These are phyloP conservation scores for Erysimum cheiranthoides DNA, from an alignment of 345 rosid species.

Conservation along the genomic window DNA sequence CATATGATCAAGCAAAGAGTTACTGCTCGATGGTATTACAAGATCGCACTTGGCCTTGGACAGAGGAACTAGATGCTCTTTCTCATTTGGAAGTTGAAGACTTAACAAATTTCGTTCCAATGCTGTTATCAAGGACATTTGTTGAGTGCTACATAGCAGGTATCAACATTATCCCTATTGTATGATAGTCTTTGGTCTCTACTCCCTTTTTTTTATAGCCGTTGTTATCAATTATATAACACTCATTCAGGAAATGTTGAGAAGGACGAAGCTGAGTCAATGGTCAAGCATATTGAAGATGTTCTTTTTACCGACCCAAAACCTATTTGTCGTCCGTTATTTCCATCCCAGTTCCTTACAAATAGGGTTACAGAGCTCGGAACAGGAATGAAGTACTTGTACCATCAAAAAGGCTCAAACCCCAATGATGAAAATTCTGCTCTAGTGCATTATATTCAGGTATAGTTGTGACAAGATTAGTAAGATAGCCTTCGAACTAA, in stretches of 20 bases:
- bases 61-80: constrained; percentile 72
- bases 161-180: constrained; percentile 24
- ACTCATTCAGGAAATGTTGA: constrained; percentile 70
- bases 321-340: constrained; percentile 67
- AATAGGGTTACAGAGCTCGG: constrained; percentile 69
- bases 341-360: constrained; percentile 72
- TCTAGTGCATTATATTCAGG: constrained; percentile 88
- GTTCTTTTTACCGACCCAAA: constrained; percentile 60
- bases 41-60: constrained; percentile 71
- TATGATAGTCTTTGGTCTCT: background rate
- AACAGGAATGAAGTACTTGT: constrained; percentile 58
- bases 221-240: background rate
- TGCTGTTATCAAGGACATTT: constrained; percentile 74
- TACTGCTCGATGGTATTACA: constrained; percentile 68
- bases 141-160: constrained; percentile 85
- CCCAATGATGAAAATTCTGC: constrained; percentile 84
- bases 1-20: constrained; percentile 72
- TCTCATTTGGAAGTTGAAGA: constrained; percentile 63
- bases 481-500: background rate
- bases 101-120: constrained; percentile 65
- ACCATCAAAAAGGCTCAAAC: constrained; percentile 69
- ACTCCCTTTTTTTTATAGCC: background rate
- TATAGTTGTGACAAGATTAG: constrained; percentile 25
- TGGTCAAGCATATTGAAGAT: constrained; percentile 66
- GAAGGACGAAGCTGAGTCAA: constrained; percentile 62